Base-by-base conservation (phyloP, 2,329 filamentous ascomycete species). In the Claviceps fusiformis region DNA sequence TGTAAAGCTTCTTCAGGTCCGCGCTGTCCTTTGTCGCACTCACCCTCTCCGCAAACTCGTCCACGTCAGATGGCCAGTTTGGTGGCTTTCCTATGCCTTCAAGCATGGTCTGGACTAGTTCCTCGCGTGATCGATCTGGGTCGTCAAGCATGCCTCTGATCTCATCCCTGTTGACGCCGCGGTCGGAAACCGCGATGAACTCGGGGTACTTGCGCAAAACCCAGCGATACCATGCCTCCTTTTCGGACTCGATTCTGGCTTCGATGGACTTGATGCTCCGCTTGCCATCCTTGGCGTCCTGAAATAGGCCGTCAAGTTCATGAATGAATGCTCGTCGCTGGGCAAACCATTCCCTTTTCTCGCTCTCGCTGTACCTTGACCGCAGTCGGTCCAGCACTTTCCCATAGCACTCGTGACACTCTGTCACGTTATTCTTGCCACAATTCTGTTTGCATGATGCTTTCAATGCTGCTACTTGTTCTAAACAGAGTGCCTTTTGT, bases 221-320 rank as follows among this genome's bases (percentile, higher is more conserved):
- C 64, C 70, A 74, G 54, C 74, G 71, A 56, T 79, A 78, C 77
- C 79, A 81, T 11, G 71, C 71, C 57, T 72, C 71, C 61, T 78
- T 78, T 62, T 80, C 77, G 33, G 71, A 71, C 10, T 70, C 67
- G 60, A 82, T 73, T 57, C 73, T 73, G 27, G 71, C 69, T 59
- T 81, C 77, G 45, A 82, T 73, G 19, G 63, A 66, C 46, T 69
- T 66, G 13, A 80, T 64, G 53, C 71, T 69, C n/a, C 69, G 62
- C 48, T 71, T 70, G 59, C 71, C 66, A 17, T 70, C 66, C 59
- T 71, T 73, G 53, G 74, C 76, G 52, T 75, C 73, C 5, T 74
- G 64, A 58, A 82, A 75, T 49, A 79, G 62, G 49, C 65, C 64
- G 57, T 77, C 75, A 11, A 82, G 68, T 54, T 77, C 75, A 53